Percentiles rank a stretch among this genome's conserved stretches.
Conservation (phyloP, 176 grass and related monocot genomes). For the Urochloa ruziziensis region DNA sequence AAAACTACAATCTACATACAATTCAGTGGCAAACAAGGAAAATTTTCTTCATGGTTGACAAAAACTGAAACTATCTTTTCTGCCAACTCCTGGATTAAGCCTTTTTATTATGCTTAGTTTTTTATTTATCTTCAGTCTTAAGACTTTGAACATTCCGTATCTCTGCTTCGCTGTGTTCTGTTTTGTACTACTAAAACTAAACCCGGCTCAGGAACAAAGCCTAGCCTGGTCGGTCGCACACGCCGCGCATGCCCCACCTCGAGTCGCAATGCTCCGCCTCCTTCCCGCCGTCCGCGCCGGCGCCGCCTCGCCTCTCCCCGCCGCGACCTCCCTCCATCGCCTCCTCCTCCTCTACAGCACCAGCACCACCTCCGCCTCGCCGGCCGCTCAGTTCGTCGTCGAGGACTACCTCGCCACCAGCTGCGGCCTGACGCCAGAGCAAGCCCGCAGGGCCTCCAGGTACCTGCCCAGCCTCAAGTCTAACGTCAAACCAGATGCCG, state of each 20-base stretch:
- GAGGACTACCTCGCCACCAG: slow-evolving; percentile 28
- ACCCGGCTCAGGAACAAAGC: no score
- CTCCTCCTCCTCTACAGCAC: neutral
- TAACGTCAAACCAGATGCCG: neutral
- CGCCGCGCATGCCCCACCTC: neutral
- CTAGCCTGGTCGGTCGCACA: no score
- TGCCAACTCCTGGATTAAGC: neutral
- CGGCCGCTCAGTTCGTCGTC: neutral
- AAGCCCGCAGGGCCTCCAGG: neutral
- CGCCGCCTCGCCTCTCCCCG: neutral
- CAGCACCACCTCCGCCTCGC: neutral
- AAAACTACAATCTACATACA: neutral
- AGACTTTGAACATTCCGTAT: no score
- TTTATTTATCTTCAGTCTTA: no score
- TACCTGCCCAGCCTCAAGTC: neutral
- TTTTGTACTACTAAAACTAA: no score
- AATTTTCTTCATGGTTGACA: neutral
- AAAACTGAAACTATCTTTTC: neutral
- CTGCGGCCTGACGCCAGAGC: slow-evolving; percentile 14
- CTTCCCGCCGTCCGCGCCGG: neutral
- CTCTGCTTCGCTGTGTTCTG: no score
- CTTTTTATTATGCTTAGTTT: neutral
- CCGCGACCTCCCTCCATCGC: neutral
- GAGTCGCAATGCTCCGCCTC: slow-evolving; percentile 12
- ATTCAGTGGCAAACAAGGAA: neutral